phyloP scores from a whole-genome alignment of 139 green algal genomes.

The Chlamydomonas urium region DNA sequence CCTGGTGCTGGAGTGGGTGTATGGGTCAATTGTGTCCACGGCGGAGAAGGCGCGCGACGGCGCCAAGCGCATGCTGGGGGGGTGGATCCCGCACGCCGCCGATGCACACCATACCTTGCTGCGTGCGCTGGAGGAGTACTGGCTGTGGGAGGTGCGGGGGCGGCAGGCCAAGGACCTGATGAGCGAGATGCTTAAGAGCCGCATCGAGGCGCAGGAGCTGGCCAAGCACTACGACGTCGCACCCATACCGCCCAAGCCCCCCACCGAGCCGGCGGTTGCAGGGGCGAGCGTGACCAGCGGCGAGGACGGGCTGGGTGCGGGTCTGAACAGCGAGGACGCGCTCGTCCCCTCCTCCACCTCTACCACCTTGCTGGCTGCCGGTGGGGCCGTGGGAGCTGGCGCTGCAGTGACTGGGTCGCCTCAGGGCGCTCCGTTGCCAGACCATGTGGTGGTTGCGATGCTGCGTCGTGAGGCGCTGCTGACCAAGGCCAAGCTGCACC shows the following conservation, averaged over 20 bases:
- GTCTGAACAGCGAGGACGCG: too few relatives aligned
- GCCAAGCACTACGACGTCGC: constrained; percentile 46
- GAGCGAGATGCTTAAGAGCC: constrained; percentile 61
- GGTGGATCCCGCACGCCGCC: constrained; percentile 27
- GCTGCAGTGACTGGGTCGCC: too few relatives aligned
- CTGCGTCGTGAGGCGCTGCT: constrained; percentile 72
- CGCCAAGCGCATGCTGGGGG: constrained; percentile 60
- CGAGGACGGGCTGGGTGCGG: too few relatives aligned
- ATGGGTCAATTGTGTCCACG: constrained; percentile 81
- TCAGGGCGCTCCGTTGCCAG: constrained; percentile 37
- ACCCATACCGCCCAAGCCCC: not conserved
- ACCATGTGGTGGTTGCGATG: constrained; percentile 62
- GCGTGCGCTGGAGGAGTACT: constrained; percentile 58
- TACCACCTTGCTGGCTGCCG: too few relatives aligned
- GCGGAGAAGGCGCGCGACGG: constrained; percentile 81
- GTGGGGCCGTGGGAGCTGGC: too few relatives aligned
- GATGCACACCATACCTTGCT: constrained; percentile 39
- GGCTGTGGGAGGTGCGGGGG: constrained; percentile 48
- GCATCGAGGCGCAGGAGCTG: constrained; percentile 55
- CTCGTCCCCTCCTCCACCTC: too few relatives aligned
- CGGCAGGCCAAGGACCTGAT: constrained; percentile 59
- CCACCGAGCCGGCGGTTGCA: too few relatives aligned
- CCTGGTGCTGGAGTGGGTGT: constrained; percentile 87
- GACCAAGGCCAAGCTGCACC: constrained; percentile 76
- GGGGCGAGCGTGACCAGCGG: too few relatives aligned